Evolutionary conservation across 768 basidiomycete species (phyloP), one percentile per base, ranked within the genome.

Genomic region (Termitomyces sp.): DNA sequence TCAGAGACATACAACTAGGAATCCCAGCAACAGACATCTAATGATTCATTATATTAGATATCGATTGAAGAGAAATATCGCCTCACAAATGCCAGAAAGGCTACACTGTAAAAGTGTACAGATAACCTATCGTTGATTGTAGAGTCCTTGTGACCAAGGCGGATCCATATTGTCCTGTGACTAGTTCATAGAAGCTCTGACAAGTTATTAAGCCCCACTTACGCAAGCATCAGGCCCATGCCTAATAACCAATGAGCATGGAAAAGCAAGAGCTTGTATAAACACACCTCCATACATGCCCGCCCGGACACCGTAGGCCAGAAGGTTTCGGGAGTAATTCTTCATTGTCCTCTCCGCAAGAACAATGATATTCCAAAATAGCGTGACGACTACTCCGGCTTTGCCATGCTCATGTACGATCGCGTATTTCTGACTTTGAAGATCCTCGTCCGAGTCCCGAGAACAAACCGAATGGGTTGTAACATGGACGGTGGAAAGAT

Each of bases 1-100:
- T 5, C 28, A 26, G 19, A 12, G 3, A 60, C 71, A 42, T 58
- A 76, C 75, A 83, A 26, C 76, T 65, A 2, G 82, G 83, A 40
- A 84, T 83, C 19, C 82, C 82, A 22, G 82, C 81, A 3, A 84
- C 82, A 14, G 76, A 76, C 80, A 83, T 82, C 75, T 77, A 53
- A 0, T 45, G 3, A 34, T 22, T 11, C 44, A 35, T 55, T 24
- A 30, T 21, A 14, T 50, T 6, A 53, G 26, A 44, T 26, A 19
- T 21, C 14, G 11, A 42, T 19, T n/a, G 38, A 41, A 19, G 7
- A 50, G 34, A 57, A 17, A 11, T 11, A 17, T 2, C 3, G 45
- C 69, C 74, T 50, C 55, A 77, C 74, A 55, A 79, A 80, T 1
- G 74, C 75, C 6, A 82, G 60, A 64, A 81, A 82, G 0, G 82